Base-by-base conservation (phyloP, 352 stramenopile genomes). In the Phytophthora hibernalis region DNA sequence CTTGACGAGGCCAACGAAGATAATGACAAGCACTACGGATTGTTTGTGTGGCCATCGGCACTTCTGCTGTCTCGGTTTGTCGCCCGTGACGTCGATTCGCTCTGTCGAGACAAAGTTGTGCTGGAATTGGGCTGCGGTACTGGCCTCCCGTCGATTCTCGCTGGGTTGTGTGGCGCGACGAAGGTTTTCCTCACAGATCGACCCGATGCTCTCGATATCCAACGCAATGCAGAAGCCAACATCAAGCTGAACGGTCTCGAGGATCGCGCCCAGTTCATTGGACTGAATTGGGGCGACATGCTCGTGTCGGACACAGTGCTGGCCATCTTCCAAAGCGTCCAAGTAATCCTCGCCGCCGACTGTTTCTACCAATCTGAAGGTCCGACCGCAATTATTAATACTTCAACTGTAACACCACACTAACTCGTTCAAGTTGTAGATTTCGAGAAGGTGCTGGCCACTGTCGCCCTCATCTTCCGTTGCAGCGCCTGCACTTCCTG, bases 301-400 rank as follows among this genome's bases (percentile, higher is more conserved):
- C 18, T 58, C 15, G 13, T 82, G 7, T 64, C 61, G 2, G 64
- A 72, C 4, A 56, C 79, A 30, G 59, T 79, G 4, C 10, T 76
- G 2, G 45, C 62, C 0, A 38, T 76, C 11, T 79, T 90, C 3
- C 20, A 49, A 28, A 68, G 60, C 0, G 76, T 90, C 16, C 63
- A 90, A 35, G 49, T 90, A 1, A 45, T 92, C 20, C 56, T 92
- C 22, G 83, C 81, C 2, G 81, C 83, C 5, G 83, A 92, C 56
- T 92, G 83, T 65, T 90, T 92, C 50, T 92, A 92, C 52, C 76
- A 77, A 22, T 87, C 80, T 16, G 40, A 90, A 78, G 81, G 83
- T 89, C 44, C 1, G 21, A 31, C 7, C 13, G 33, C 13, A 28
- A 42, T 13, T 30, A 22, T n/a, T n/a, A 30, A 31, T 24, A n/a